Base-by-base conservation (phyloP, 1,284 basidiomycete species). In the Meripilus lineatus region DNA sequence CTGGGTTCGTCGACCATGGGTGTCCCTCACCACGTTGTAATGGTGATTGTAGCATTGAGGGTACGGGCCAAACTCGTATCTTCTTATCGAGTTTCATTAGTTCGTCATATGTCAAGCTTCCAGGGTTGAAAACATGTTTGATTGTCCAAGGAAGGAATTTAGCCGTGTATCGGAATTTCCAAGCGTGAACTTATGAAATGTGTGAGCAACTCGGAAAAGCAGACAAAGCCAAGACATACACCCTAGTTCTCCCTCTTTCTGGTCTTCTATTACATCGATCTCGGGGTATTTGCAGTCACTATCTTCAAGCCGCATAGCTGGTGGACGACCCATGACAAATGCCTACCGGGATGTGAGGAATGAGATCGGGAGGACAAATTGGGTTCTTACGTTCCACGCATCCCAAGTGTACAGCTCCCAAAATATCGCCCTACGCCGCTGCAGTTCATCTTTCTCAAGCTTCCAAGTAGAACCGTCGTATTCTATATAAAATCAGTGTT, bases 371-470 rank as follows among this genome's bases (percentile, higher is more conserved):
- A 30, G n/a, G 28, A 30, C 28, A 30, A 30, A n/a, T n/a, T n/a
- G n/a, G n/a, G n/a, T n/a, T 65, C 71, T 48, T 46, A 75, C 75
- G 40, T 67, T 64, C 71, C 71, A 77, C 4, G 67, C 60, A 50
- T 77, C 75, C 62, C 68, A 72, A 4, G 64, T 64, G 51, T 67
- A 75, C 3, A 78, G 57, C 50, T 79, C 77, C 77, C 77, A 80
- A 55, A 77, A 79, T 32, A 78, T 55, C 32, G 64, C 59, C 39
- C 78, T 65, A 15, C 77, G 58, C 6, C 66, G 61, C 48, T 79
- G 72, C 1, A 71, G 58, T 51, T 81, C 77, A 32, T 71, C 67
- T 7, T 60, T 50, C n/a, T 61, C 63, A 34, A 76, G 61, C 40
- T 70, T 70, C 74, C 74, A 78, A 8, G 63, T 62, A 5, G 70